Base-by-base conservation (phyloP, 345 rosid species). In the Litchi chinensis region DNA sequence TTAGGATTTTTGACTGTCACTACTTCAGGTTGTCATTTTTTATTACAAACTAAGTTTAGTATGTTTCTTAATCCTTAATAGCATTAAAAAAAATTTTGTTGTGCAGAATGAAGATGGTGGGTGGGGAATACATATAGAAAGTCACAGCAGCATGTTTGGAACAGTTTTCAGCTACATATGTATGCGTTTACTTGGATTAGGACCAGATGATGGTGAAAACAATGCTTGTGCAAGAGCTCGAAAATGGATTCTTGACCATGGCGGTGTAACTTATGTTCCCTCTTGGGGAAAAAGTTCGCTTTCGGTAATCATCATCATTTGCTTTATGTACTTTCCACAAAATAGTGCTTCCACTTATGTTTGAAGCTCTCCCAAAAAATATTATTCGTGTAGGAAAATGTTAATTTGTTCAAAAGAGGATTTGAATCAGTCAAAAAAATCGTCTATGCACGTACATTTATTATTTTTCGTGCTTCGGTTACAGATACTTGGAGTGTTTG, bases 231-330 rank as follows among this genome's bases (percentile, higher is more conserved):
- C n/a, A 46, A 79, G 82, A 65, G 90, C 84, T 19, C 73, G 87
- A 76, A 41, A 79, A 24, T 85, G 90, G 90, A 85, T 87, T 73
- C 85, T 82, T 73, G 84, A 78, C 70, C 88, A 85, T 70, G 90
- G 90, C 19, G 88, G 88, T 77, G 87, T 69, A 21, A 82, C 87
- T 6, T 69, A 32, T 52, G 80, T 85, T 46, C 88, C 90, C n/a
- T 83, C 87, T 60, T 87, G 87, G 90, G 90, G 88, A 0, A 87
- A 87, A 81, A 81, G 84, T 24, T 87, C 88, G 90, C 89, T 87
- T 63, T 85, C 89, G 78, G 87, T 86, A 82, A 46, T 0, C 5
- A 32, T 32, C 54, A 74, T 2, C 24, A 15, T 5, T 15, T 32
- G 37, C 37, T 32, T 32, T 32, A 32, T 32, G 37, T 3, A 3